A percentile compares a stretch with the other conserved stretches of the same genome.
phyloP scores from a whole-genome alignment of 1,139 yeast species.

The Suhomyces guaymorum region DNA sequence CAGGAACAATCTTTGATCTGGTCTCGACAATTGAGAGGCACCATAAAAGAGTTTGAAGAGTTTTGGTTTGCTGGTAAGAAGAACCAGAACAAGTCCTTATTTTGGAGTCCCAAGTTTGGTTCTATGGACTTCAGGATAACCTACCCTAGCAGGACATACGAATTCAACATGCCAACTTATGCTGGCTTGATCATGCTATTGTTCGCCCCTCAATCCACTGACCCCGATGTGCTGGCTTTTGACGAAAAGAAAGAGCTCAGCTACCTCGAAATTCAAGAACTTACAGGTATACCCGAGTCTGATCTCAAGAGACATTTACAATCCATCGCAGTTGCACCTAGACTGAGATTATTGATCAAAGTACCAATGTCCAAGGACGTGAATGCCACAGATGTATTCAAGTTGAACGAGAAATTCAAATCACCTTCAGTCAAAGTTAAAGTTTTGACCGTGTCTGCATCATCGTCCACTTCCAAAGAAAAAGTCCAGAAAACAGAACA shows the following conservation, averaged over 20 bases:
- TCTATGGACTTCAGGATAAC: slow-evolving; percentile 73
- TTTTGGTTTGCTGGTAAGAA: slow-evolving; percentile 52
- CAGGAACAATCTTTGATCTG: slow-evolving; percentile 50
- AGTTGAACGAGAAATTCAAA: slow-evolving; percentile 69
- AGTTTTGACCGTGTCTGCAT: slow-evolving; percentile 65
- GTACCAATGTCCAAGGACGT: slow-evolving; percentile 76
- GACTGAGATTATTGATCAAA: slow-evolving; percentile 70
- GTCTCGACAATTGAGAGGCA: slow-evolving; percentile 42
- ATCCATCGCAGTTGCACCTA: slow-evolving; percentile 83
- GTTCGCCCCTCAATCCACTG: slow-evolving; percentile 59
- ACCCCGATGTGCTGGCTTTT: slow-evolving; percentile 49
- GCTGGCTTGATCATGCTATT: slow-evolving; percentile 77
- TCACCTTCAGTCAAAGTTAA: slow-evolving; percentile 73
- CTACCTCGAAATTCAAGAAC: slow-evolving; percentile 59
- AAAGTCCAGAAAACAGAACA: slow-evolving; percentile 40
- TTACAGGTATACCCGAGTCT: slow-evolving; percentile 69
- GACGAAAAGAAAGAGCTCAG: slow-evolving; percentile 42
- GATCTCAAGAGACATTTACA: slow-evolving; percentile 79
- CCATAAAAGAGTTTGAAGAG: slow-evolving; percentile 43
- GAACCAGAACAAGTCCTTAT: slow-evolving; percentile 72
- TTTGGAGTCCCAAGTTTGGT: slow-evolving; percentile 85
- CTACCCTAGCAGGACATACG: slow-evolving; percentile 70
- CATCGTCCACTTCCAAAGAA: slow-evolving; percentile 19
- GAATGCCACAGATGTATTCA: slow-evolving; percentile 61
- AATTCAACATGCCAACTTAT: slow-evolving; percentile 76